phyloP scores from a whole-genome alignment of 2,329 filamentous ascomycete genomes.

The Sarocladiaceae sp. region DNA sequence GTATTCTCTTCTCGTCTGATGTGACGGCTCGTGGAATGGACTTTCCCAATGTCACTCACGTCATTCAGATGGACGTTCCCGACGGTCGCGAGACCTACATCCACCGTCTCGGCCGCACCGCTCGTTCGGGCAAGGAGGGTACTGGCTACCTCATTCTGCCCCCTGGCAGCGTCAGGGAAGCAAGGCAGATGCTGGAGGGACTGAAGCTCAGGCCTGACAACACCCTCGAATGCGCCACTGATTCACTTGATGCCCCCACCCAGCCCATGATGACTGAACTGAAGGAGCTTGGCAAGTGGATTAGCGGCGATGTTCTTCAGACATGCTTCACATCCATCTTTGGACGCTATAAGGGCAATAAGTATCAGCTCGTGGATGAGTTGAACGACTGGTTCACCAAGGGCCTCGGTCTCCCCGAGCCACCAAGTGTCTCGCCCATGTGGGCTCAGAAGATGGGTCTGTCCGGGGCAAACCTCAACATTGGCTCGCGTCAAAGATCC shows the following conservation, averaged over 20 bases:
- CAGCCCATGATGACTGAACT: constrained; percentile 39
- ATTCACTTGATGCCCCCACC: constrained; percentile 46
- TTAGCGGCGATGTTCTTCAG: constrained; percentile 28
- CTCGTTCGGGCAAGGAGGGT: constrained; percentile 66
- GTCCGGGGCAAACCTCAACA: constrained; percentile 25
- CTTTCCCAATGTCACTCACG: constrained; percentile 73
- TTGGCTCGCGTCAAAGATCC: constrained; percentile 17
- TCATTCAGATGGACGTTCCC: constrained; percentile 65
- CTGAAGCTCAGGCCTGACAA: constrained; percentile 55
- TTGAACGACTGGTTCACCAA: constrained; percentile 47
- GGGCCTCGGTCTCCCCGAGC: constrained; percentile 45
- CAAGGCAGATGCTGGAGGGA: constrained; percentile 45
- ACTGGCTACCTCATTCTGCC: constrained; percentile 63
- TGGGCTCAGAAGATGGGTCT: constrained; percentile 28
- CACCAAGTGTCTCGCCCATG: constrained; percentile 30
- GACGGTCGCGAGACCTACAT: constrained; percentile 65
- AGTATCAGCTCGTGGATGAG: constrained; percentile 34
- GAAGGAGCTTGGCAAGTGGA: constrained; percentile 32
- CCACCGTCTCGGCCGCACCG: constrained; percentile 71
- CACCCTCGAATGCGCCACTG: constrained; percentile 43
- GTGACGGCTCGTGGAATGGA: constrained; percentile 80
- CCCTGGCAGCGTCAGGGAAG: constrained; percentile 41
- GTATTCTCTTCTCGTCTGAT: constrained; percentile 69
- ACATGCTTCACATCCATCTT: constrained; percentile 52
- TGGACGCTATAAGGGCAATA: constrained; percentile 39